Conservation (phyloP, 768 basidiomycete species). For the Boletus bicolor region DNA sequence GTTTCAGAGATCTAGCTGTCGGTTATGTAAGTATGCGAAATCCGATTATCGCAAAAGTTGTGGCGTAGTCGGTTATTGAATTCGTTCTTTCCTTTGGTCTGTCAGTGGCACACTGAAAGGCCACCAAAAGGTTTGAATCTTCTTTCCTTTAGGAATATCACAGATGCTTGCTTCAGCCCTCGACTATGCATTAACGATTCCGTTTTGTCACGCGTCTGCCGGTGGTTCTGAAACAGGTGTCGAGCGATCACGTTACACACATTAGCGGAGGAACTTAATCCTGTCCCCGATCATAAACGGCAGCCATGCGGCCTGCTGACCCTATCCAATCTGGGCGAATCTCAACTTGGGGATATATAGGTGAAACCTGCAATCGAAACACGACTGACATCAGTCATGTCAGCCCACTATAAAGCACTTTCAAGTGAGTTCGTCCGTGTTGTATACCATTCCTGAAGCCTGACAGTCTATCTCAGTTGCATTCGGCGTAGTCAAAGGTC, state of each 20-base stretch:
- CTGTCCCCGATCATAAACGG: background rate
- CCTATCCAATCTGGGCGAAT: background rate
- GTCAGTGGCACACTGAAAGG: background rate
- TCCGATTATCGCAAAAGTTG: background rate
- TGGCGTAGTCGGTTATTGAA: too few species aligned
- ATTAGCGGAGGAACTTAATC: background rate
- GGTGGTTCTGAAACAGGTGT: background rate
- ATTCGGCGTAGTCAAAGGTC: conserved; percentile 1
- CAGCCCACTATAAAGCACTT: background rate
- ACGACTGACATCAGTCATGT: background rate
- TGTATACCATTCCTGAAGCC: background rate
- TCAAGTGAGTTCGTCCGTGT: background rate
- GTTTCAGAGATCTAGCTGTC: background rate
- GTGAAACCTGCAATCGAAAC: background rate
- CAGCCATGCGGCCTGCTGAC: background rate
- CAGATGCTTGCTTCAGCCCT: background rate
- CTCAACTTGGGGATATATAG: background rate
- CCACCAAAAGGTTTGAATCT: background rate
- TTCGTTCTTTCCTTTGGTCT: background rate
- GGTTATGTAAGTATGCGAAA: background rate
- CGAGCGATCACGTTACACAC: background rate
- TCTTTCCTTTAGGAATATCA: background rate
- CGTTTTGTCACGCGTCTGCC: background rate
- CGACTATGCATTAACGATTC: background rate
- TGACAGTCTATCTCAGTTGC: conserved; percentile 1